A percentile compares a stretch with the other conserved stretches of the same genome.
These are phyloP conservation scores for Penicillium cataractarum DNA, from an alignment of 495 filamentous ascomycete genomes.

Conservation along the genomic window DNA sequence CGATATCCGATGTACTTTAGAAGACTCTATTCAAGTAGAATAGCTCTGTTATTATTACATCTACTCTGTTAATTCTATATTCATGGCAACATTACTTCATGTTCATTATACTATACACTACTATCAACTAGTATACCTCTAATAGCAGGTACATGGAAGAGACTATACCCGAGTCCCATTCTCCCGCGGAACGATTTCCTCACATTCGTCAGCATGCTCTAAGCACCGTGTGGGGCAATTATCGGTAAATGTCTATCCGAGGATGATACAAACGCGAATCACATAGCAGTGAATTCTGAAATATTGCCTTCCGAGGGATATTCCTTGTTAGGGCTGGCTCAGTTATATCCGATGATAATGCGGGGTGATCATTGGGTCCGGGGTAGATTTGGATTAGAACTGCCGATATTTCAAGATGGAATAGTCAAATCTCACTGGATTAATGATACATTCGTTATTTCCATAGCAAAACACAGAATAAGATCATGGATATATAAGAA, in stretches of 20 bases:
- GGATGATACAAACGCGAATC: not conserved
- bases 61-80: not conserved
- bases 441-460: slow-evolving; percentile 1
- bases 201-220: slow-evolving; percentile 24
- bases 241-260: slow-evolving; percentile 24
- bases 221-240: slow-evolving; percentile 18
- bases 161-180: slow-evolving; percentile 22
- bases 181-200: slow-evolving; percentile 14
- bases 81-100: too few species aligned
- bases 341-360: not conserved
- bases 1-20: not conserved
- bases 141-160: slow-evolving; percentile 10
- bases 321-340: not conserved
- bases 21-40: not conserved
- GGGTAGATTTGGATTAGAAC: not conserved
- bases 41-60: too few species aligned
- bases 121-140: not conserved
- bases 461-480: not conserved
- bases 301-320: not conserved
- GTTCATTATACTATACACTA: too few species aligned
- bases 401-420: not conserved
- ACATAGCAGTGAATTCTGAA: not conserved
- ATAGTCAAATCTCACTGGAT: not conserved
- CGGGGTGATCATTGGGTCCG: not conserved
- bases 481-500: slow-evolving; percentile 22